These are phyloP conservation scores for Marchantia paleacea DNA, from an alignment of 225 moss, liverwort and hornwort species.

Conservation along the genomic window DNA sequence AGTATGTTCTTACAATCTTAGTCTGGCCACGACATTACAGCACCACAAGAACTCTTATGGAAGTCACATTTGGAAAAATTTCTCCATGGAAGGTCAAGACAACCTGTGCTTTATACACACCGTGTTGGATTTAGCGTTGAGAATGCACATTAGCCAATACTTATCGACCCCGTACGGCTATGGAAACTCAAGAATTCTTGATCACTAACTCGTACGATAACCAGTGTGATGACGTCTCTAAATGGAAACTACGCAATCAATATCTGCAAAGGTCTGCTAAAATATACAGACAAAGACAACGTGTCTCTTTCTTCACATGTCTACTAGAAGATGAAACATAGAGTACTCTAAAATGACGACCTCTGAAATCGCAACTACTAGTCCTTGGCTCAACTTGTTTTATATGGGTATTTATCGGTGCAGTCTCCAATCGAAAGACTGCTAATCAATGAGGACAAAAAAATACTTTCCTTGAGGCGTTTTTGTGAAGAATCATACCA, in stretches of 20 bases:
- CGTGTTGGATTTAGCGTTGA: background rate
- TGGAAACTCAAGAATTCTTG: background rate
- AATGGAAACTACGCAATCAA: background rate
- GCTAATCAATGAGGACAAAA: slow-evolving; percentile 17
- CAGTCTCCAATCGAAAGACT: slow-evolving; percentile 18
- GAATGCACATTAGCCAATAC: background rate
- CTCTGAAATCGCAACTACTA: slow-evolving; percentile 8
- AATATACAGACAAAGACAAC: slow-evolving; percentile 9
- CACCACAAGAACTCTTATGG: too few species aligned
- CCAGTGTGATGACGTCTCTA: background rate
- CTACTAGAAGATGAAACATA: background rate
- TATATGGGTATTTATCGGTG: slow-evolving; percentile 6
- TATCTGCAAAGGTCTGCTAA: background rate
- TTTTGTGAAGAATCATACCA: background rate
- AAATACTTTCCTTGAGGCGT: background rate
- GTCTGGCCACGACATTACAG: too few species aligned
- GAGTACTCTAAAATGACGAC: background rate
- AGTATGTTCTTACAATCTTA: too few species aligned
- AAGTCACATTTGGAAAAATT: background rate
- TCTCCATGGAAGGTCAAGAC: background rate
- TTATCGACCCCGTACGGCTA: background rate
- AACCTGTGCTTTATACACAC: slow-evolving; percentile 7
- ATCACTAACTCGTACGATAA: slow-evolving; percentile 11
- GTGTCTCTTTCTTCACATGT: background rate
- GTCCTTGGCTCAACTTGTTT: slow-evolving; percentile 11